Evolutionary conservation across 108 stramenopile species (phyloP), one percentile per base, ranked within the genome.

Genomic region (Nannochloropsis gaditana): DNA sequence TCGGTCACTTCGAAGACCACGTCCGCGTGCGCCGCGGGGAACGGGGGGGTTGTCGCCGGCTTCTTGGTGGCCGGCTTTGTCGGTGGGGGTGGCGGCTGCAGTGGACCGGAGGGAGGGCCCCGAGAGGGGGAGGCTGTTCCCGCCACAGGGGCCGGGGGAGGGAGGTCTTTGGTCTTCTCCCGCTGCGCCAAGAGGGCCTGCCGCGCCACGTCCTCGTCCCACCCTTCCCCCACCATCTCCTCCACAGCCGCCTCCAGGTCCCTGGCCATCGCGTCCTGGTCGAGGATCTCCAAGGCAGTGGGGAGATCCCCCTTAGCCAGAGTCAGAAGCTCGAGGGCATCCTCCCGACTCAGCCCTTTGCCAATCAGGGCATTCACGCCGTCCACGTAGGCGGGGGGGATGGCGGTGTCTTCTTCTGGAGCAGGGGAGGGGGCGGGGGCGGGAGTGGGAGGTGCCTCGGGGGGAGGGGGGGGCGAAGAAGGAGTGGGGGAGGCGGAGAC

Each of bases 1-100:
- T 45, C 86, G 8, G 89, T 90, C 31, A 86, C 85, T 11, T 90
- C 90, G 82, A 91, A 89, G 21, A 91, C 87, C n/a, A 90, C 90
- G 73, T 90, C 89, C 41, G 84, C 84, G n/a, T 82, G 80, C 83
- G 44, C 80, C 3, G 88, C 90, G 9, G 89, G 43, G 83, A 5
- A 84, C 85, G 81, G 87, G 82, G 10, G 83, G 19, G 88, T 79
- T 15, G 88, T 43, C 44, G 0, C 44, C 0, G 47, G n/a, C 19
- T 59, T 44, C 42, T 44, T 81, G 31, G 19, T 21, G 41, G 21
- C 43, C 42, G 42, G 42, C 82, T 17, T 79, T 43, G 43, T 21
- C 10, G 80, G 41, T 1, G n/a, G 44, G 19, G 21, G 43, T 11
- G n/a, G 42, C 83, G 11, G 43, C 44, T 15, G 43, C 10, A 44